Percentiles rank a stretch among this genome's conserved stretches.
These are phyloP conservation scores for Rubus parviflorus DNA, from an alignment of 306 rosid genomes.

Conservation along the genomic window DNA sequence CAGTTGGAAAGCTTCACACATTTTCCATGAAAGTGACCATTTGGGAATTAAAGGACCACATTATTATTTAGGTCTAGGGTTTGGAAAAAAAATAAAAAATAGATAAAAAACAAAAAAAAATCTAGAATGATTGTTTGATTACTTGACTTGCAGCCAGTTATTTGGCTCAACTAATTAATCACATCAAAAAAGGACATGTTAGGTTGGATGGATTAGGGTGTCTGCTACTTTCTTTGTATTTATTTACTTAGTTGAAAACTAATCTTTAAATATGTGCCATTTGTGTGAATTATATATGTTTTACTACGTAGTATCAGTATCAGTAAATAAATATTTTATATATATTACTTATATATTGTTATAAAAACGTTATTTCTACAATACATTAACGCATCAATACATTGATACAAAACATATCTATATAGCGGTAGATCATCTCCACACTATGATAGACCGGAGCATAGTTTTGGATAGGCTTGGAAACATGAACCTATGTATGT, in stretches of 20 bases:
- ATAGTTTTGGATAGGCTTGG: background rate
- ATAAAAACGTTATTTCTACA: too few relatives aligned
- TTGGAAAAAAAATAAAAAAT: constrained; percentile 3
- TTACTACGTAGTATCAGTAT: too few relatives aligned
- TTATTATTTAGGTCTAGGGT: constrained; percentile 9
- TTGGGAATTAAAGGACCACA: constrained; percentile 41
- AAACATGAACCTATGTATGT: background rate
- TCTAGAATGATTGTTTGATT: constrained; percentile 30
- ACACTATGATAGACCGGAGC: too few relatives aligned
- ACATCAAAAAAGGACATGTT: background rate
- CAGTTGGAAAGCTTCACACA: constrained; percentile 48
- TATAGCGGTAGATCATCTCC: too few relatives aligned
- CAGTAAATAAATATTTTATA: too few relatives aligned
- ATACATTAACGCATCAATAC: too few relatives aligned
- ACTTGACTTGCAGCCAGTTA: constrained; percentile 40
- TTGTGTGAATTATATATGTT: too few relatives aligned
- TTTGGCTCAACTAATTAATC: background rate
- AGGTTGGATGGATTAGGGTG: background rate
- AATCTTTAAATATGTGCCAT: background rate
- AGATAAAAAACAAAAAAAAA: constrained; percentile 9
- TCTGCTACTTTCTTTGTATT: background rate
- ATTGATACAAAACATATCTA: too few relatives aligned
- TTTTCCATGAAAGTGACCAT: constrained; percentile 56
- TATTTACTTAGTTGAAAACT: background rate
- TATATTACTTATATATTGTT: too few relatives aligned